A percentile compares a stretch with the other conserved stretches of the same genome.
Evolutionary conservation across 2,329 filamentous ascomycete species (phyloP).

Genomic region (Hypomyces rosellus): DNA sequence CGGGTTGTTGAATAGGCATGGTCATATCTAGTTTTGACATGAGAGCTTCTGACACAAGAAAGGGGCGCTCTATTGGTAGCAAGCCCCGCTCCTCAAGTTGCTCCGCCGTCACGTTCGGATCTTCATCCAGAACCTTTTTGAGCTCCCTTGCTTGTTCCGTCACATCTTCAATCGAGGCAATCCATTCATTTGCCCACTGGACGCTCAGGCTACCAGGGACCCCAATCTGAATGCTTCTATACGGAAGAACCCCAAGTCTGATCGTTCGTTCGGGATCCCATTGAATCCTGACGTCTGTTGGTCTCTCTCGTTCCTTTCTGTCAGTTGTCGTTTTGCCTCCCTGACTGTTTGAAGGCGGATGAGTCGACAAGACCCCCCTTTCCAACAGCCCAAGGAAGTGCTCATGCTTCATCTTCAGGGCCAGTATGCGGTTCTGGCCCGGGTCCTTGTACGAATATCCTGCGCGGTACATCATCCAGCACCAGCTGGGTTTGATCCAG

Average conservation of each 20-base stretch:
- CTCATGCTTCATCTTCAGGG: constrained; percentile 46
- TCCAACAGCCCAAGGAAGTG: constrained; percentile 44
- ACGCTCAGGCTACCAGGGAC: constrained; percentile 41
- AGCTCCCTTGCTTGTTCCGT: constrained; percentile 45
- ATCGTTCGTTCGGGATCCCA: constrained; percentile 57
- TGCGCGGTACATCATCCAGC: constrained; percentile 58
- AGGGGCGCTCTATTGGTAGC: constrained; percentile 39
- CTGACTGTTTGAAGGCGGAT: constrained; percentile 7
- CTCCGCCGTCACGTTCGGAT: constrained; percentile 25
- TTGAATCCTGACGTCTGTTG: constrained; percentile 45
- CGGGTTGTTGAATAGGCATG: too few relatives aligned
- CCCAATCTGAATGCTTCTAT: constrained; percentile 57
- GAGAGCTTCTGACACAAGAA: constrained; percentile 34
- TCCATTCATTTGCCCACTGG: constrained; percentile 44
- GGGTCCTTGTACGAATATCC: constrained; percentile 54
- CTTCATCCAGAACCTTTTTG: constrained; percentile 38
- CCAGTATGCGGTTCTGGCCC: constrained; percentile 50
- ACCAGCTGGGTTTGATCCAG: constrained; percentile 59
- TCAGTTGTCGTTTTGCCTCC: constrained; percentile 3
- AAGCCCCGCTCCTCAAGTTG: constrained; percentile 33
- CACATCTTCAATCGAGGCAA: constrained; percentile 51
- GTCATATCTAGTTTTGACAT: constrained; percentile 27
- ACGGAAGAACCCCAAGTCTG: constrained; percentile 36
- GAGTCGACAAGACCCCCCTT: constrained; percentile 27
- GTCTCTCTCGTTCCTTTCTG: constrained; percentile 19